Base-by-base conservation (phyloP, 768 basidiomycete species). In the Phylloporus sp. region DNA sequence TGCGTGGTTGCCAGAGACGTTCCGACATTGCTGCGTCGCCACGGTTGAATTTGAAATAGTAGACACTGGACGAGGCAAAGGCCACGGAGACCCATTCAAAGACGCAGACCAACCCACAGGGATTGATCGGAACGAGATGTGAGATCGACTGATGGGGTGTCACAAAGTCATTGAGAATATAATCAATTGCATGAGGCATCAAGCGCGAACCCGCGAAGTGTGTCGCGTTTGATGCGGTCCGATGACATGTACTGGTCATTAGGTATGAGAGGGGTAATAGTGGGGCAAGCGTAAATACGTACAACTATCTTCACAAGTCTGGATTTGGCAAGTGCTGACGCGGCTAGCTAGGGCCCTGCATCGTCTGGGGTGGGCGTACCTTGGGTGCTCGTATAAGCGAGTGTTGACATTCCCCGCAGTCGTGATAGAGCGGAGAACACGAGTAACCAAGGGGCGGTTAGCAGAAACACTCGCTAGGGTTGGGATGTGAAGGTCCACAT, bases 41-140 rank as follows among this genome's bases (percentile, higher is more conserved):
- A 36, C 39, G 44, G 36, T 20, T 44, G 31, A 60, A 64, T 64
- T 64, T 64, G 59, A 26, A 67, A 64, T 49, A 28, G 6, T 13
- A 42, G 38, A 40, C n/a, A 54, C 52, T 29, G 62, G 50, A 59
- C 49, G 56, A 59, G 55, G 40, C 52, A 16, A 61, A 59, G 47
- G 45, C 62, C 64, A 65, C 56, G 63, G 62, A 63, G 63, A 56
- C 54, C 39, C 40, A 28, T 49, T 40, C 31, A 38, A 43, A 28
- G 53, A 61, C 59, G 64, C 64, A n/a, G n/a, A 51, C 56, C 57
- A 23, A 57, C 38, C 42, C 48, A 59, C 53, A 63, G 46, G 48
- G n/a, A n/a, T 36, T 57, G 62, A 65, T 65, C 55, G 61, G 59
- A 56, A 59, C 46, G n/a, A 61, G 63, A 61, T 47, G 49, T 59